Evolutionary conservation across 2,329 filamentous ascomycete species (phyloP).

Genomic region (Stagonosporopsis chrysanthemi): DNA sequence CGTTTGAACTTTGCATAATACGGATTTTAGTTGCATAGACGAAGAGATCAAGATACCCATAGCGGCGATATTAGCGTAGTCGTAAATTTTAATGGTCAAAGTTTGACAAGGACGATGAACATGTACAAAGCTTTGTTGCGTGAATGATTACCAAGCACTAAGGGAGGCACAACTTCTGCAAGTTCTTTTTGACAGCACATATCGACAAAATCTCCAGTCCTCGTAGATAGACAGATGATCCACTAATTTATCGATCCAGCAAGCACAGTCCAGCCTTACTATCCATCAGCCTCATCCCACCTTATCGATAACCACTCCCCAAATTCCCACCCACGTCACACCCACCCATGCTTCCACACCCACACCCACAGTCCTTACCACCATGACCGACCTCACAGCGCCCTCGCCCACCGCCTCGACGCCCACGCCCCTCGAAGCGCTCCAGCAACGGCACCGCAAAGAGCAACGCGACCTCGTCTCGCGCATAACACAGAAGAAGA

Average conservation of each 20-base stretch:
- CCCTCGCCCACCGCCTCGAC: slow-evolving; percentile 23
- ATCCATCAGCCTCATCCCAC: background rate
- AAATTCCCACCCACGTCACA: background rate
- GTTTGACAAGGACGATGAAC: too few relatives aligned
- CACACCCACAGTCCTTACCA: slow-evolving; percentile 12
- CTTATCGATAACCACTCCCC: slow-evolving; percentile 6
- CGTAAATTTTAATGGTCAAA: background rate
- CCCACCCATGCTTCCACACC: background rate
- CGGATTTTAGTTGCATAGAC: slow-evolving; percentile 3
- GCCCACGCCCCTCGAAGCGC: slow-evolving; percentile 68
- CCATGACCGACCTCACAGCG: slow-evolving; percentile 9
- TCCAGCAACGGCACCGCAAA: slow-evolving; percentile 82
- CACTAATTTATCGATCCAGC: background rate
- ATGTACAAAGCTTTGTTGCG: too few relatives aligned
- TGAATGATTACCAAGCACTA: too few relatives aligned
- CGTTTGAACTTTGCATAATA: background rate
- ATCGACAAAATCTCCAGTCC: too few relatives aligned
- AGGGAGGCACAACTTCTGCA: too few relatives aligned
- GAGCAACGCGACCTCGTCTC: slow-evolving; percentile 87
- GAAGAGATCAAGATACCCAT: slow-evolving; percentile 11
- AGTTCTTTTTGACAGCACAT: too few relatives aligned
- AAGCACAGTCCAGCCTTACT: background rate
- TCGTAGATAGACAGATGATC: too few relatives aligned
- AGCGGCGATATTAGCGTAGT: background rate
- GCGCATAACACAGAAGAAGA: slow-evolving; percentile 93